Conservation (phyloP, 441 rosid species). For the Jatropha podagrica region DNA sequence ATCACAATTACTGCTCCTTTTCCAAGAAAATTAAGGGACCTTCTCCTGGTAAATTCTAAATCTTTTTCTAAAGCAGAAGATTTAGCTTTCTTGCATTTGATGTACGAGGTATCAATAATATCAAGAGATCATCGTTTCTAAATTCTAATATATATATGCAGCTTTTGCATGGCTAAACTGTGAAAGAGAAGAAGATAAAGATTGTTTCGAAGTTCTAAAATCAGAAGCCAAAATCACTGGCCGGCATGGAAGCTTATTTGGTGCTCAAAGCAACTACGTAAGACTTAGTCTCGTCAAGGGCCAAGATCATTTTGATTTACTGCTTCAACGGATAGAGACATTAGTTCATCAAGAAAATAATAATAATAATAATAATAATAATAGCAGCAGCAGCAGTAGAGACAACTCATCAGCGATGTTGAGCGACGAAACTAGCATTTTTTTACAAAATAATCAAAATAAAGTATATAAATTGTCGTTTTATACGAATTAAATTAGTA, state of each 20-base stretch:
- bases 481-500: no score
- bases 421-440: no score
- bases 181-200: conserved; percentile 47
- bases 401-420: not conserved
- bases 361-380: not conserved
- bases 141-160: conserved; percentile 23
- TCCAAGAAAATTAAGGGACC: conserved; percentile 32
- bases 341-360: not conserved
- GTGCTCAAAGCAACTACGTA: conserved; percentile 39
- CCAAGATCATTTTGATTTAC: conserved; percentile 53
- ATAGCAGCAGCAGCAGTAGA: no score
- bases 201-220: conserved; percentile 42
- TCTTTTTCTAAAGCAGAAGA: no score
- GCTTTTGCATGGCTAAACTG: conserved; percentile 79
- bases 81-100: no score
- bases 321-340: conserved; percentile 21
- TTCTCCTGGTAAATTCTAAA: conserved; percentile 42
- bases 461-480: no score
- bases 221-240: conserved; percentile 42
- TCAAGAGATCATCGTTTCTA: no score
- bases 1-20: conserved; percentile 38
- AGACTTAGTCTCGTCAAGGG: conserved; percentile 52
- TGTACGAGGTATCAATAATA: no score
- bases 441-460: no score
- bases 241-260: conserved; percentile 42